Evolutionary conservation across 129 eudicot genomes (phyloP).

Genomic region (Flaveria ramosissima): DNA sequence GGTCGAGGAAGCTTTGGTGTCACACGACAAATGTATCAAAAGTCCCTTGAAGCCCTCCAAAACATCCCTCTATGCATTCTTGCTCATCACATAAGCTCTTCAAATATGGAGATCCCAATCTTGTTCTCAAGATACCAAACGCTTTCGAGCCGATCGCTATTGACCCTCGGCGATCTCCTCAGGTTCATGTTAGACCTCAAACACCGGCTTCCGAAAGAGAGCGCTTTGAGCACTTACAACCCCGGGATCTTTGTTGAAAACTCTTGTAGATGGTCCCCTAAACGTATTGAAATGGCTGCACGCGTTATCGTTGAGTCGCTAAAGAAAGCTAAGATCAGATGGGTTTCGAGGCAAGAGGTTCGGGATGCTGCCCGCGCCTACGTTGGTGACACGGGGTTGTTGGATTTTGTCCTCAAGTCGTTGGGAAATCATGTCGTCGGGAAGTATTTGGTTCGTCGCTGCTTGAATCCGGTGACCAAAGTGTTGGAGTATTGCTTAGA

Average conservation of each 20-base stretch:
- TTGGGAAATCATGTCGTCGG: constrained; percentile 92
- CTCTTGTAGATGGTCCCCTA: constrained; percentile 96
- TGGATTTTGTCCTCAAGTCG: constrained; percentile 94
- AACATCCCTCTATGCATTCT: constrained; percentile 67
- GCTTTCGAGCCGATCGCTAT: constrained; percentile 65
- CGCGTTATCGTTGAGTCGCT: constrained; percentile 83
- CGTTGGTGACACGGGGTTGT: constrained; percentile 91
- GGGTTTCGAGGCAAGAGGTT: constrained; percentile 97
- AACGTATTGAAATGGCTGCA: constrained; percentile 94
- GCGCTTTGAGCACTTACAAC: constrained; percentile 41
- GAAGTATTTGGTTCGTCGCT: constrained; percentile 77
- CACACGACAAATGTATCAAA: constrained; percentile 63
- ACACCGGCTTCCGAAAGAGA: constrained; percentile 57
- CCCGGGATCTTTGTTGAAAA: constrained; percentile 65
- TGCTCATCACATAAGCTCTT: constrained; percentile 52
- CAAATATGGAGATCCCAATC: constrained; percentile 50
- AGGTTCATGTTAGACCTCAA: constrained; percentile 84
- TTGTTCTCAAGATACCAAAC: constrained; percentile 71
- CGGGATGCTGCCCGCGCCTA: constrained; percentile 92
- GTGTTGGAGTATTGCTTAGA: constrained; percentile 90
- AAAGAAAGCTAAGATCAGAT: constrained; percentile 68
- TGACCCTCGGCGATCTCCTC: constrained; percentile 68
- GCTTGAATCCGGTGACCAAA: constrained; percentile 90
- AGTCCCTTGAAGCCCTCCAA: constrained; percentile 73
- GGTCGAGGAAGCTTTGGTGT: constrained; percentile 88